Percentiles rank a stretch among this genome's conserved stretches.
phyloP scores from a whole-genome alignment of 2,329 filamentous ascomycete species.

The Macrophomina tecta region DNA sequence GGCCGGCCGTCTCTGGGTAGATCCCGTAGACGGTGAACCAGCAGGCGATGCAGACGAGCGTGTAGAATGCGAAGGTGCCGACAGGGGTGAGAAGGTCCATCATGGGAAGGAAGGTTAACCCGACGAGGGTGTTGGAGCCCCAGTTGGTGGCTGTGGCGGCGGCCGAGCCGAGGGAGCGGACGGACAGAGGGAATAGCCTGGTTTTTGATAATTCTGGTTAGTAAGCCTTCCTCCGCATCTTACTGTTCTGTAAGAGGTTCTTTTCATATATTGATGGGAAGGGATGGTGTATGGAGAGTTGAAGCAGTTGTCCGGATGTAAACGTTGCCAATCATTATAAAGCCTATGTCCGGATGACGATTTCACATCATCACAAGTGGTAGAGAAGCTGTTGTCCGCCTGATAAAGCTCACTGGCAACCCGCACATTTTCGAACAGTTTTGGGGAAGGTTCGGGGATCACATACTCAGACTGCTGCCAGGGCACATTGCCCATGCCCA shows the following conservation, averaged over 20 bases:
- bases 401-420: too few relatives aligned
- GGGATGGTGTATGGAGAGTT: too few relatives aligned
- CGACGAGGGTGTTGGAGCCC: constrained; percentile 84
- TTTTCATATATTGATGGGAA: too few relatives aligned
- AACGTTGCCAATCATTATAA: too few relatives aligned
- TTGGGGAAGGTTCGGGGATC: neutral
- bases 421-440: too few relatives aligned
- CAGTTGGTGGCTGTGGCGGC: constrained; percentile 84
- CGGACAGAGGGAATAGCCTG: constrained; percentile 74
- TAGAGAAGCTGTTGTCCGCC: too few relatives aligned
- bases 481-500: constrained; percentile 88
- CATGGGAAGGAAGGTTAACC: constrained; percentile 85
- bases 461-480: constrained; percentile 88
- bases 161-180: constrained; percentile 74
- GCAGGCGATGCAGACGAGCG: constrained; percentile 69
- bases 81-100: constrained; percentile 76
- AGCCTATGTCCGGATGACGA: too few relatives aligned
- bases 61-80: constrained; percentile 84
- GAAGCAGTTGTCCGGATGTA: neutral
- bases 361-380: too few relatives aligned
- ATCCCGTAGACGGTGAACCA: constrained; percentile 73
- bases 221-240: neutral
- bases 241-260: too few relatives aligned
- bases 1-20: constrained; percentile 85
- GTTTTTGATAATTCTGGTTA: neutral